Percentiles rank a stretch among this genome's conserved stretches.
These are phyloP conservation scores for Hymenoscyphus fraxineus DNA, from an alignment of 2,329 filamentous ascomycete genomes.

Conservation along the genomic window DNA sequence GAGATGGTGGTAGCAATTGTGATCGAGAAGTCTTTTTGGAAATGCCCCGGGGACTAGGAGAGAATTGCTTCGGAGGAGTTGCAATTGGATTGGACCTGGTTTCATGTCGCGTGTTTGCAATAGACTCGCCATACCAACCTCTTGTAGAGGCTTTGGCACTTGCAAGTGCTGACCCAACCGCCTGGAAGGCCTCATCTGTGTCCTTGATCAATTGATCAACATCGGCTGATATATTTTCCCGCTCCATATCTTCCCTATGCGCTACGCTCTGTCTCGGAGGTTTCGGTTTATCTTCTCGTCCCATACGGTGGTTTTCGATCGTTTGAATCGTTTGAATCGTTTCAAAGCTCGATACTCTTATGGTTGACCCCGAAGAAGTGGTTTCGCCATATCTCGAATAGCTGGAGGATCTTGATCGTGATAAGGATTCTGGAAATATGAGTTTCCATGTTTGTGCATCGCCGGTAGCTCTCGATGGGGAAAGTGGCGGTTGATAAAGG, in stretches of 20 bases:
- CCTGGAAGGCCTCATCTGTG: slow-evolving; percentile 49
- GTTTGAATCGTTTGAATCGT: too few species aligned
- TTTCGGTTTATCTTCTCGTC: slow-evolving; percentile 22
- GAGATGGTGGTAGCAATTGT: neutral
- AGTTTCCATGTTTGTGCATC: slow-evolving; percentile 28
- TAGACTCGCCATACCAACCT: slow-evolving; percentile 24
- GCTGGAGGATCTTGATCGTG: slow-evolving; percentile 10
- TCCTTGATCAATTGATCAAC: slow-evolving; percentile 46
- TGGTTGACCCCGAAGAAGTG: slow-evolving; percentile 8
- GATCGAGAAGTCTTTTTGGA: slow-evolving; percentile 7
- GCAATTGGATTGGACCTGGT: neutral
- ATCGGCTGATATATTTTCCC: slow-evolving; percentile 20
- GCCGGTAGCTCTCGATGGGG: slow-evolving; percentile 18
- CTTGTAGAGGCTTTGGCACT: slow-evolving; percentile 36
- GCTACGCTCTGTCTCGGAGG: slow-evolving; percentile 30
- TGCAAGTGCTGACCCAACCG: slow-evolving; percentile 41
- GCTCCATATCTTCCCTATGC: slow-evolving; percentile 19
- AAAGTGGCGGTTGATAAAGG: slow-evolving; percentile 30
- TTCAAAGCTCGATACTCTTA: slow-evolving; percentile 25
- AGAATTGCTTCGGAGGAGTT: slow-evolving; percentile 11
- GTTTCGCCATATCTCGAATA: slow-evolving; percentile 4
- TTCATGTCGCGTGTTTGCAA: neutral
- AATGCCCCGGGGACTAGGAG: slow-evolving; percentile 18
- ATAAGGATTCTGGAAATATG: slow-evolving; percentile 21
- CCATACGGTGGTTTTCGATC: slow-evolving; percentile 32